These are phyloP conservation scores for Atkinsonella hypoxylon DNA, from an alignment of 2,329 filamentous ascomycete genomes.

Conservation along the genomic window DNA sequence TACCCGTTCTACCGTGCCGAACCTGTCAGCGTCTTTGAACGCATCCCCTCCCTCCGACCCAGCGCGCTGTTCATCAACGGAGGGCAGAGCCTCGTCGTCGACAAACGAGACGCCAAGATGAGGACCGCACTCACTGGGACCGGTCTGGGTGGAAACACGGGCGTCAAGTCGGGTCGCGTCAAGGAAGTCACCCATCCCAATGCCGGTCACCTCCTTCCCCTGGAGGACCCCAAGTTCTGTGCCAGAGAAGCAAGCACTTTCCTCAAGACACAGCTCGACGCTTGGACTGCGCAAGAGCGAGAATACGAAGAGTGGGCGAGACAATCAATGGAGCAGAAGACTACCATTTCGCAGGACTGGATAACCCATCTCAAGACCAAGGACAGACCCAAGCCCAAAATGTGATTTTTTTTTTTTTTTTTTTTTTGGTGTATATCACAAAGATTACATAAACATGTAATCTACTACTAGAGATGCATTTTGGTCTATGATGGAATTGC, in stretches of 20 bases:
- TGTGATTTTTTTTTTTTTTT: slow-evolving; percentile 10
- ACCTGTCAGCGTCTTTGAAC: slow-evolving; percentile 39
- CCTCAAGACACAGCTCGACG: slow-evolving; percentile 41
- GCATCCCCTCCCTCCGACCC: slow-evolving; percentile 50
- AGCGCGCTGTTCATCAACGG: slow-evolving; percentile 61
- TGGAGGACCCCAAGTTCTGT: slow-evolving; percentile 61
- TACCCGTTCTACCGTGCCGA: slow-evolving; percentile 59
- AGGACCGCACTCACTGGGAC: slow-evolving; percentile 54
- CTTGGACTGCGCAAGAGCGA: slow-evolving; percentile 45
- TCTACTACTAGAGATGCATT: no score
- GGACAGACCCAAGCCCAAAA: slow-evolving; percentile 14
- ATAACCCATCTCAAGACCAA: slow-evolving; percentile 35
- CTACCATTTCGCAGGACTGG: slow-evolving; percentile 37
- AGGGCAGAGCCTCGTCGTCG: slow-evolving; percentile 42
- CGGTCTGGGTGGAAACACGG: slow-evolving; percentile 56
- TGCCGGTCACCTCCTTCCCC: slow-evolving; percentile 69
- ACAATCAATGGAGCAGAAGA: slow-evolving; percentile 39
- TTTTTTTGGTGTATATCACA: no score
- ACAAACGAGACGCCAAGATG: slow-evolving; percentile 34
- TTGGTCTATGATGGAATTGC: no score
- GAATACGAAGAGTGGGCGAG: slow-evolving; percentile 44
- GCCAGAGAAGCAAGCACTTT: slow-evolving; percentile 49
- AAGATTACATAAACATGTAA: no score
- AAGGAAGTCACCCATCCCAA: slow-evolving; percentile 50
- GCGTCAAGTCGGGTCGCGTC: slow-evolving; percentile 53